These are phyloP conservation scores for Dioszegia hungarica DNA, from an alignment of 768 basidiomycete genomes.

Conservation along the genomic window DNA sequence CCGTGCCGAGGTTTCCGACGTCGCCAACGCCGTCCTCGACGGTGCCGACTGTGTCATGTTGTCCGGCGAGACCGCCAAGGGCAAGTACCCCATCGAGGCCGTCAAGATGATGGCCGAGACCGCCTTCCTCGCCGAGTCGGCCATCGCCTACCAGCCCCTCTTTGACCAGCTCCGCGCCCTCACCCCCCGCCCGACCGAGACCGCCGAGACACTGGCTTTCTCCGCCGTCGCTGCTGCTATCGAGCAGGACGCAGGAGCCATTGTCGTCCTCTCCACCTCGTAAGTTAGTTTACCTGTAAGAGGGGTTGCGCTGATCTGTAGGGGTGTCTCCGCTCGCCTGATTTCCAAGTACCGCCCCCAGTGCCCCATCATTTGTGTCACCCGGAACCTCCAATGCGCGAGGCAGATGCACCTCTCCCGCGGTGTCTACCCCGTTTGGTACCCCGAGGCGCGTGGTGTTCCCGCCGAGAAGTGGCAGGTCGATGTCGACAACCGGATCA, in stretches of 20 bases:
- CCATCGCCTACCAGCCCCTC: constrained; percentile 89
- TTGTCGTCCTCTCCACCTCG: constrained; percentile 88
- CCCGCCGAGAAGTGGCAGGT: constrained; percentile 90
- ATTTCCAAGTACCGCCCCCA: constrained; percentile 92
- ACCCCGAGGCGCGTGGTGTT: constrained; percentile 87
- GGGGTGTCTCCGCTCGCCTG: constrained; percentile 90
- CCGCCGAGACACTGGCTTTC: constrained; percentile 91
- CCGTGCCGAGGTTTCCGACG: constrained; percentile 97
- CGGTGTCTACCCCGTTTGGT: constrained; percentile 96
- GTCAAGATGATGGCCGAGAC: constrained; percentile 99
- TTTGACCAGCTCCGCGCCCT: constrained; percentile 80
- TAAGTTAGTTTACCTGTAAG: neutral
- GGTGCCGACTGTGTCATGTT: constrained; percentile 99
- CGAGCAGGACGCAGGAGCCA: constrained; percentile 91
- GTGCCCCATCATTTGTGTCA: constrained; percentile 93
- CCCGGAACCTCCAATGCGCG: constrained; percentile 89
- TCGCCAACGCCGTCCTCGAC: constrained; percentile 97
- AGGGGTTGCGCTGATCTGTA: constrained; percentile 1
- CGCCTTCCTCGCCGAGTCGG: constrained; percentile 89
- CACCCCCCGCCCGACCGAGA: constrained; percentile 82
- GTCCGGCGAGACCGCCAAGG: constrained; percentile 98
- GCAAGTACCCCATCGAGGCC: constrained; percentile 89
- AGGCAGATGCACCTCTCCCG: constrained; percentile 96
- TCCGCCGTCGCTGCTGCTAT: constrained; percentile 91
- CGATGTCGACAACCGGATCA: constrained; percentile 60